Base-by-base conservation (phyloP, 352 stramenopile genomes). In the Pythium biforme region DNA sequence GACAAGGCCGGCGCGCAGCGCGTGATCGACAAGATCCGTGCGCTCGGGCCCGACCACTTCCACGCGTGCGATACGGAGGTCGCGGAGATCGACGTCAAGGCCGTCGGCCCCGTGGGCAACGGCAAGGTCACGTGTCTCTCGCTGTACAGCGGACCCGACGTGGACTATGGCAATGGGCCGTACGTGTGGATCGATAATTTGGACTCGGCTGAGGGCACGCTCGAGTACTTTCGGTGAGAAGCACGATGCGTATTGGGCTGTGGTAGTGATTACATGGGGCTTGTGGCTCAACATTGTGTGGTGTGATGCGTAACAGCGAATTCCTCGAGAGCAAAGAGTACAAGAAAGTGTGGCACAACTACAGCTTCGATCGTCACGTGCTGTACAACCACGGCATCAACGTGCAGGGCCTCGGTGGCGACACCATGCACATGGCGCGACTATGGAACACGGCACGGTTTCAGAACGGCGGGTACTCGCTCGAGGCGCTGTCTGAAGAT, bases 351-450 rank as follows among this genome's bases (percentile, higher is more conserved):
- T 99, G 96, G 95, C 97, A 99, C 77, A 99, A 99, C 76, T 99
- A 99, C 78, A 97, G 95, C 33, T 99, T 99, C 74, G 98, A 99
- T 86, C 83, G 96, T 40, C 97, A 99, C 75, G 96, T 99, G 46
- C 83, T 99, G 58, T 94, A 83, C 70, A 99, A 99, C 75, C 87
- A 98, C 60, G 93, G 85, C 19, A 98, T 99, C 68, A 72, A 98
- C 64, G 85, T 94, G 12, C 73, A 87, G 19, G 90, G 90, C 0
- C 94, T 99, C 45, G 92, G 82, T 23, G 97, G 96, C 37, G 98
- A 99, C 73, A 99, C 98, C 4, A 99, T 99, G 96, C 98, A 99
- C 85, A 99, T 99, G 98, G 97, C 97, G 43, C 81, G 97, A 29
- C 77, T 94, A 2, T 94, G 85, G 85, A 92, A 92, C 69, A 94